A percentile compares a stretch with the other conserved stretches of the same genome.
Evolutionary conservation across 2,329 filamentous ascomycete genomes (phyloP).

Genomic region (Periconia sp.): DNA sequence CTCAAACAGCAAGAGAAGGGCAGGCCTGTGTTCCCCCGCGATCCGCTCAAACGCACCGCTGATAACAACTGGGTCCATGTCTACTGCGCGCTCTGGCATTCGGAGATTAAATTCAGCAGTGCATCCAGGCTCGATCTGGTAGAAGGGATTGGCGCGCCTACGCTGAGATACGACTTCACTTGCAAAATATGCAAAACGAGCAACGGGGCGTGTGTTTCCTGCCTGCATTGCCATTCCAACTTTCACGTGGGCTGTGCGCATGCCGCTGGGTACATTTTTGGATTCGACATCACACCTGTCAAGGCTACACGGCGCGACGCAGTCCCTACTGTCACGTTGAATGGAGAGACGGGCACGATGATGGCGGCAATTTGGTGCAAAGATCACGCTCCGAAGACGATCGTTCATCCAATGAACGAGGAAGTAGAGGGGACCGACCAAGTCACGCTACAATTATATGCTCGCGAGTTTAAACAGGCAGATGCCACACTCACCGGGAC

Average conservation of each 20-base stretch:
- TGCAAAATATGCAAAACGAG: slow-evolving; percentile 85
- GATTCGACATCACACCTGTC: slow-evolving; percentile 88
- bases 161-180: slow-evolving; percentile 78
- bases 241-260: slow-evolving; percentile 93
- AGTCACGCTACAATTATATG: slow-evolving; percentile 85
- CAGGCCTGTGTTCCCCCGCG: slow-evolving; percentile 81
- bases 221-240: slow-evolving; percentile 72
- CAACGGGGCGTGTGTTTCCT: slow-evolving; percentile 80
- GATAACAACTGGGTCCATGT: slow-evolving; percentile 99
- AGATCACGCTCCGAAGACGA: slow-evolving; percentile 75
- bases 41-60: slow-evolving; percentile 89
- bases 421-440: slow-evolving; percentile 71
- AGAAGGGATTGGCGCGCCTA: slow-evolving; percentile 77
- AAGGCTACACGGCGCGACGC: slow-evolving; percentile 88
- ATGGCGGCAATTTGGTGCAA: slow-evolving; percentile 91
- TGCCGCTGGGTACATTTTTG: slow-evolving; percentile 79
- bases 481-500: slow-evolving; percentile 90
- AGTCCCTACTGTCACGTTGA: slow-evolving; percentile 78
- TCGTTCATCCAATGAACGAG: slow-evolving; percentile 81
- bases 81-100: slow-evolving; percentile 87
- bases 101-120: slow-evolving; percentile 91
- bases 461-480: slow-evolving; percentile 90
- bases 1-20: slow-evolving; percentile 84
- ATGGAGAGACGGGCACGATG: slow-evolving; percentile 81
- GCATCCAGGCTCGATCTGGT: slow-evolving; percentile 81